A percentile compares a stretch with the other conserved stretches of the same genome.
These are phyloP conservation scores for Besnoitia besnoiti DNA, from an alignment of 169 alveolate species.

Conservation along the genomic window DNA sequence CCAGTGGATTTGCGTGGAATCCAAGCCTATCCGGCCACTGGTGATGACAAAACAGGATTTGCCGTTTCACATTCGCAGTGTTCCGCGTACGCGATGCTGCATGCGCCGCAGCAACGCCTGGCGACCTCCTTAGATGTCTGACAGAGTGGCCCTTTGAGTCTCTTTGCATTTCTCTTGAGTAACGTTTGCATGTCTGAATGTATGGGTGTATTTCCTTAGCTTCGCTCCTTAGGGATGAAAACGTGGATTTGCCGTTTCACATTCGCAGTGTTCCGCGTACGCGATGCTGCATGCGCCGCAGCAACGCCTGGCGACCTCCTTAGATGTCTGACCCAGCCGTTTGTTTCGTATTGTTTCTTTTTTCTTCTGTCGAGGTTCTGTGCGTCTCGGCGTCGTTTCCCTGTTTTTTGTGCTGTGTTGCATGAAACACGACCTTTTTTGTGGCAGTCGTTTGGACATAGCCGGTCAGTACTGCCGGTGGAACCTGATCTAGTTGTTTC, in stretches of 20 bases:
- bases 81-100: slow-evolving; percentile 65
- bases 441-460: background rate
- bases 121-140: slow-evolving; percentile 70
- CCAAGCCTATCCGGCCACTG: too few species aligned
- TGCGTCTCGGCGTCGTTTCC: too few species aligned
- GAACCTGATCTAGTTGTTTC: background rate
- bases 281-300: slow-evolving; percentile 69
- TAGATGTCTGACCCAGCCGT: slow-evolving; percentile 61
- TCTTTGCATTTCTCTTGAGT: background rate
- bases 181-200: background rate
- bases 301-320: slow-evolving; percentile 70
- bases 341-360: background rate
- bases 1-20: background rate
- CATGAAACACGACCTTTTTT: background rate
- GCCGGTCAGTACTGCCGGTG: slow-evolving; percentile 19
- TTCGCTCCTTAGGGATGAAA: background rate
- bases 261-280: slow-evolving; percentile 69
- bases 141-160: background rate
- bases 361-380: too few species aligned
- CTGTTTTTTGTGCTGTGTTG: background rate
- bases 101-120: slow-evolving; percentile 71
- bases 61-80: slow-evolving; percentile 73
- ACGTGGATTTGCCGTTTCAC: slow-evolving; percentile 63
- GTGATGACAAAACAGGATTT: background rate
- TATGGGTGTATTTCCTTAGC: background rate